Conservation (phyloP, 192 early-diverging fungal genomes). For the Backusella westeae region DNA sequence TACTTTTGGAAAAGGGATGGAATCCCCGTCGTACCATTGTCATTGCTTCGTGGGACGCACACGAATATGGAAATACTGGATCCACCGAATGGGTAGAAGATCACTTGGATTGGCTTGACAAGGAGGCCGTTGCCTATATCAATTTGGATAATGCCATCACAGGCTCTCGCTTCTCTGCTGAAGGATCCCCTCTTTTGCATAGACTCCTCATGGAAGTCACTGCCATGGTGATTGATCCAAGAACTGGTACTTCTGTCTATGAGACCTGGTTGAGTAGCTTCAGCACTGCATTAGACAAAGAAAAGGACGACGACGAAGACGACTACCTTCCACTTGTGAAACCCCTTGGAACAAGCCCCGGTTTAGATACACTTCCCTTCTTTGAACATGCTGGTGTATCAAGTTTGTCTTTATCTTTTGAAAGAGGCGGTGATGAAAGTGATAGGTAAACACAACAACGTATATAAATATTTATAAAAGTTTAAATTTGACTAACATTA, state of each 20-base stretch:
- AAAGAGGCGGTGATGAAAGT: slow-evolving; percentile 52
- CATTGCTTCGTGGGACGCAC: slow-evolving; percentile 64
- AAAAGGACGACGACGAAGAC: not conserved
- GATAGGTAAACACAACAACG: slow-evolving; percentile 35
- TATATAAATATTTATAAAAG: not conserved
- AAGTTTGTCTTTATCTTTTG: slow-evolving; percentile 51
- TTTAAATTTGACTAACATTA: slow-evolving; percentile 10
- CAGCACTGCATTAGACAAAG: too few species aligned
- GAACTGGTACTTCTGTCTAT: slow-evolving; percentile 42
- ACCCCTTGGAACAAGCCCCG: slow-evolving; percentile 6
- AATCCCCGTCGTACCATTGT: slow-evolving; percentile 58
- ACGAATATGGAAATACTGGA: slow-evolving; percentile 57
- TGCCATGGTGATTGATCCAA: slow-evolving; percentile 42
- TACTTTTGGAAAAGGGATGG: slow-evolving; percentile 58
- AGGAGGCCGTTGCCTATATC: slow-evolving; percentile 53
- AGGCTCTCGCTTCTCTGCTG: slow-evolving; percentile 45
- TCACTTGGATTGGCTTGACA: slow-evolving; percentile 48
- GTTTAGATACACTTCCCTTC: slow-evolving; percentile 51
- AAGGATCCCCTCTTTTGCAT: slow-evolving; percentile 47
- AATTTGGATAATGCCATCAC: slow-evolving; percentile 52
- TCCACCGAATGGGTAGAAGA: slow-evolving; percentile 69
- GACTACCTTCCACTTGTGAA: not conserved
- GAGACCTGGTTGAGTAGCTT: slow-evolving; percentile 38
- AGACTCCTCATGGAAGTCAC: slow-evolving; percentile 45
- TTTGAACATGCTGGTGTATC: slow-evolving; percentile 57